A percentile compares a stretch with the other conserved stretches of the same genome.
Conservation (phyloP, 768 basidiomycete genomes). For the Amanita jacksonii region DNA sequence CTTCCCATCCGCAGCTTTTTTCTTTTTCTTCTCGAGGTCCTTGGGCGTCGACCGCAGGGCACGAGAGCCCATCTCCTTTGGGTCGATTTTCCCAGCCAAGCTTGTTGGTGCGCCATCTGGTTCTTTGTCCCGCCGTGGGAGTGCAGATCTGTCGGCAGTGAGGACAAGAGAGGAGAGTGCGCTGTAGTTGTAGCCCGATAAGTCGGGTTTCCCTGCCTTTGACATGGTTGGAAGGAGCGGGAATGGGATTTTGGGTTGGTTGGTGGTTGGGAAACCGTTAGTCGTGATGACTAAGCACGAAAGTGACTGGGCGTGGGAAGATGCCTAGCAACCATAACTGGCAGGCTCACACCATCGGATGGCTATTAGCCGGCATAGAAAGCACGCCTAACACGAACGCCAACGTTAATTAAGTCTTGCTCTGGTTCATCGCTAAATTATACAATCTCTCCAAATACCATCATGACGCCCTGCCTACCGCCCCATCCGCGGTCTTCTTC, state of each 20-base stretch:
- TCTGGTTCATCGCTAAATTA: too few species aligned
- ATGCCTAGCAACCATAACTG: too few species aligned
- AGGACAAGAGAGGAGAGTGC: constrained; percentile 92
- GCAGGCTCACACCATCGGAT: too few species aligned
- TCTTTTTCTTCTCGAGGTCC: constrained; percentile 91
- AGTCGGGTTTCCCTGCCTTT: constrained; percentile 53
- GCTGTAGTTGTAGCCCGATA: constrained; percentile 92
- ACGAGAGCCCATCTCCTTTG: constrained; percentile 88
- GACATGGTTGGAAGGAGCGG: constrained; percentile 17
- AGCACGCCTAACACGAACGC: too few species aligned
- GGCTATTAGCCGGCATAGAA: too few species aligned
- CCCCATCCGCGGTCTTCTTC: too few species aligned
- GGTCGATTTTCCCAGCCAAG: constrained; percentile 83
- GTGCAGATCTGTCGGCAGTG: constrained; percentile 75
- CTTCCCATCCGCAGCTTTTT: constrained; percentile 57
- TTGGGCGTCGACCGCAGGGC: constrained; percentile 76
- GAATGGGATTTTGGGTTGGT: neutral
- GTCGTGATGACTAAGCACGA: too few species aligned
- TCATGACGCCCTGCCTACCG: too few species aligned
- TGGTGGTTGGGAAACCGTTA: too few species aligned
- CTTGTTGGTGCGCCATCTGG: constrained; percentile 95
- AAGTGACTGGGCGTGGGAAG: too few species aligned
- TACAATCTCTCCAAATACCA: too few species aligned
- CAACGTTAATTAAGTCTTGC: too few species aligned
- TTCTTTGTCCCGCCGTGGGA: constrained; percentile 87